These are phyloP conservation scores for Trypanosoma brucei DNA, from an alignment of 208 protist species.

Conservation along the genomic window DNA sequence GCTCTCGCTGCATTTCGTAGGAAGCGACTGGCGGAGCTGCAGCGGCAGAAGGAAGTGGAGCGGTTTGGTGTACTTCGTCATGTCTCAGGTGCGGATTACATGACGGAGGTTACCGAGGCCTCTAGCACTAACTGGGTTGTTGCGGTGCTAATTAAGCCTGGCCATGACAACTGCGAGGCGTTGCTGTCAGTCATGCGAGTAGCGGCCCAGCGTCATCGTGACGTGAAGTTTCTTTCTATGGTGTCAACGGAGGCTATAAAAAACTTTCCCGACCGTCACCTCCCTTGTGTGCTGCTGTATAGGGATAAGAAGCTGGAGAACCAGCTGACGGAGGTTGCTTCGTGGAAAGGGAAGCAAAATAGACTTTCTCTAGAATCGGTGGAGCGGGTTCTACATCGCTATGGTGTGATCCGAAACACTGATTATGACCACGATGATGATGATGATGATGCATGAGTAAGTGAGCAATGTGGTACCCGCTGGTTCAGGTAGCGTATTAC, in stretches of 20 bases:
- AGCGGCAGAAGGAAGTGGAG: conserved; percentile 41
- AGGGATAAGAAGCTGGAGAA: conserved; percentile 49
- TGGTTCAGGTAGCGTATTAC: neutral
- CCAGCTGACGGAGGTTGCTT: conserved; percentile 61
- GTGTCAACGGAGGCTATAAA: conserved; percentile 72
- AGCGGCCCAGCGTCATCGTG: conserved; percentile 57
- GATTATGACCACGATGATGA: conserved; percentile 29
- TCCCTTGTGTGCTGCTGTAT: conserved; percentile 86
- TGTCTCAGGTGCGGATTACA: conserved; percentile 60
- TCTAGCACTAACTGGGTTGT: conserved; percentile 69
- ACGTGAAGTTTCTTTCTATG: conserved; percentile 84
- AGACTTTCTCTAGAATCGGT: conserved; percentile 42
- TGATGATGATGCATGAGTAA: conserved; percentile 1
- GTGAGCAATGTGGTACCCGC: neutral
- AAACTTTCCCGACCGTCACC: conserved; percentile 68
- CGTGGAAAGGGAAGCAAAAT: conserved; percentile 40
- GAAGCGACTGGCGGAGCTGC: conserved; percentile 56
- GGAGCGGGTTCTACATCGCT: conserved; percentile 39
- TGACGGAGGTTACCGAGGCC: conserved; percentile 77
- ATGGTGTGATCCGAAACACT: conserved; percentile 38
- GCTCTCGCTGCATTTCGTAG: conserved; percentile 53
- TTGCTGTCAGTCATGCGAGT: conserved; percentile 66
- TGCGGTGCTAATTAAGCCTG: conserved; percentile 62
- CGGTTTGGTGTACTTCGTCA: conserved; percentile 73
- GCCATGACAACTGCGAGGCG: conserved; percentile 66